Percentiles rank a stretch among this genome's conserved stretches.
These are phyloP conservation scores for Phyllosticta ampelicida DNA, from an alignment of 2,329 filamentous ascomycete species.

Conservation along the genomic window DNA sequence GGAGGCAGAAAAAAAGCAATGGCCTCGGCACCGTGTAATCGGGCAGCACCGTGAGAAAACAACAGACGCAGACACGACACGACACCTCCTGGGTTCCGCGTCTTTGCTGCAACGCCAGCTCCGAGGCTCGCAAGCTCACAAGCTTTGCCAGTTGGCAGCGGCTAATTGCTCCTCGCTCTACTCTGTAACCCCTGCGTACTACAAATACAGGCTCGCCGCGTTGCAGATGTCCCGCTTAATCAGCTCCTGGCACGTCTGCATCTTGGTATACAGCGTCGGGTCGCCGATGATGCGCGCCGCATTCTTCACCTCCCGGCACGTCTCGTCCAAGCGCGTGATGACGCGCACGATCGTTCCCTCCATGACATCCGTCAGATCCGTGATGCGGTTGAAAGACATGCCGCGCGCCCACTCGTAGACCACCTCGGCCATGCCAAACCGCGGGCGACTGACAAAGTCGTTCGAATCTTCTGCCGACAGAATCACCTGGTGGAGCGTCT, in stretches of 20 bases:
- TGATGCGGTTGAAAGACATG: conserved; percentile 98
- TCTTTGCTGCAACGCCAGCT: too few species aligned
- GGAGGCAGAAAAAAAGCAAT: neutral
- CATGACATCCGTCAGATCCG: conserved; percentile 86
- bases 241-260: conserved; percentile 94
- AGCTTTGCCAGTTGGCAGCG: too few species aligned
- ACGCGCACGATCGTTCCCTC: conserved; percentile 95
- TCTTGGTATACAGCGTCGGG: conserved; percentile 86
- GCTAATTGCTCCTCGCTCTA: too few species aligned
- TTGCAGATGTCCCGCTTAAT: conserved; percentile 56
- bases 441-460: conserved; percentile 75
- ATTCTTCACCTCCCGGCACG: conserved; percentile 94
- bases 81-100: neutral
- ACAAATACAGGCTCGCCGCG: conserved; percentile 30
- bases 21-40: neutral
- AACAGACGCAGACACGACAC: too few species aligned
- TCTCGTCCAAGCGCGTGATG: conserved; percentile 89
- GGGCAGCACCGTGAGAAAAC: neutral
- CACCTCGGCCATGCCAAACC: conserved; percentile 92
- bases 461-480: conserved; percentile 81
- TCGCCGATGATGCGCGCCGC: conserved; percentile 92
- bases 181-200: too few species aligned
- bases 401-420: conserved; percentile 97
- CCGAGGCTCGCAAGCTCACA: too few species aligned
- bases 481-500: conserved; percentile 86